phyloP scores from a whole-genome alignment of 2,329 filamentous ascomycete species.

The Pseudogymnoascus sp. region DNA sequence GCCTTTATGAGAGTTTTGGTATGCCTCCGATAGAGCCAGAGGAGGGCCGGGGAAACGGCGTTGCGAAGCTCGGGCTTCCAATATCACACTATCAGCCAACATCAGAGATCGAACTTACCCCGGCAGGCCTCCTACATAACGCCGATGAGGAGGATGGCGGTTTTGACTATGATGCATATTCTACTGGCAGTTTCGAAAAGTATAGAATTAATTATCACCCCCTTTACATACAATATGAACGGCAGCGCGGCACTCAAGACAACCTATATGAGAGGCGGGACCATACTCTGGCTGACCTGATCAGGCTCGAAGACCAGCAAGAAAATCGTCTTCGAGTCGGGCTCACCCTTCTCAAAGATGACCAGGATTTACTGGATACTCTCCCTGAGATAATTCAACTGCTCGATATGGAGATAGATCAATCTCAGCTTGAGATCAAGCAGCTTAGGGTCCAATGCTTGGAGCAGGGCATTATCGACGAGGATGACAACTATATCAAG shows the following conservation, averaged over 20 bases:
- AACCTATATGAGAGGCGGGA: conserved; percentile 16
- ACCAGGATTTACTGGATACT: conserved; percentile 18
- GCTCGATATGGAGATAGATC: conserved; percentile 11
- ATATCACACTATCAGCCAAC: neutral
- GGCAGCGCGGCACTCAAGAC: conserved; percentile 15
- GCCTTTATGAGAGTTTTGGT: neutral
- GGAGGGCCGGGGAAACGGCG: conserved; percentile 5
- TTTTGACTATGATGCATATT: neutral
- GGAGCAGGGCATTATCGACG: conserved; percentile 17
- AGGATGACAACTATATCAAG: conserved; percentile 11
- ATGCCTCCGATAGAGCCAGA: neutral
- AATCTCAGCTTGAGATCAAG: conserved; percentile 9
- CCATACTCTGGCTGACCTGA: conserved; percentile 14
- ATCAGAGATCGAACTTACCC: neutral
- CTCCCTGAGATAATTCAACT: conserved; percentile 9
- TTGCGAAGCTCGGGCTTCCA: neutral
- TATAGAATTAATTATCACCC: conserved; percentile 15
- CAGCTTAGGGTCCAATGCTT: conserved; percentile 15
- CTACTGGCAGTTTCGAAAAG: conserved; percentile 4
- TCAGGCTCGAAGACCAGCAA: conserved; percentile 13
- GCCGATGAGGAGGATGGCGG: neutral
- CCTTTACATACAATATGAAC: conserved; percentile 10
- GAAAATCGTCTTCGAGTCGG: conserved; percentile 3
- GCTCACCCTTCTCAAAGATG: conserved; percentile 9
- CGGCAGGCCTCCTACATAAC: neutral